Base-by-base conservation (phyloP, 225 moss, liverwort and hornwort species). In the Sphagnum tenellum region DNA sequence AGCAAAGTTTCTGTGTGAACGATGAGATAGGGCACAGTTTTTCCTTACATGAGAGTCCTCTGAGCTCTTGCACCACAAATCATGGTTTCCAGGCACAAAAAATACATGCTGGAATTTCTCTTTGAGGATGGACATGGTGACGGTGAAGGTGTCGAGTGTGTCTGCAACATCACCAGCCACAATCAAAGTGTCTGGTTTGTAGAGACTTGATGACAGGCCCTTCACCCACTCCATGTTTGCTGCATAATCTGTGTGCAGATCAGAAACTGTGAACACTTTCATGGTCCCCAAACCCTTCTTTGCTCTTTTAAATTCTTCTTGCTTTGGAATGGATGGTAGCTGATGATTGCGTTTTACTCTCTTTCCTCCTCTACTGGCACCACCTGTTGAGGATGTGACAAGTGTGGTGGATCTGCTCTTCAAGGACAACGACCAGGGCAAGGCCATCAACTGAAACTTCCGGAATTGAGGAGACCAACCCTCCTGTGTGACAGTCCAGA, bases 71-170 rank as follows among this genome's bases (percentile, higher is more conserved):
- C 94, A 94, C 94, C 94, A 94, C 14, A 94, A 75, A 72, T 94
- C 94, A 69, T 94, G 94, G 70, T 94, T 94, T 57, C 94, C 94
- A 56, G 81, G 75, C 54, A 94, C 94, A 53, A 87, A 94, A 66
- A 91, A 91, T 5, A 94, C 87, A 64, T 94, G 66, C 64, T 67
- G 74, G 49, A 94, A 94, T 65, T 86, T 89, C 44, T 77, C 78
- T 60, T 83, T 91, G 55, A 94, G 66, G 57, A 82, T 58, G 51
- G 65, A 72, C 90, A 94, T 83, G 10, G 87, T 87, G 12, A 47
- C 59, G 6, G 72, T 70, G 64, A 94, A 94, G 2, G 69, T 87
- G 47, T 87, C 73, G 47, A 91, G 57, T 8, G 89, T 78, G 57
- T 94, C 83, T 2, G 89, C 82, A 45, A 94, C 87, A 66, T 94